Evolutionary conservation across 1,284 basidiomycete genomes (phyloP), one percentile per base, ranked within the genome.

Genomic region (Ganoderma sinense): DNA sequence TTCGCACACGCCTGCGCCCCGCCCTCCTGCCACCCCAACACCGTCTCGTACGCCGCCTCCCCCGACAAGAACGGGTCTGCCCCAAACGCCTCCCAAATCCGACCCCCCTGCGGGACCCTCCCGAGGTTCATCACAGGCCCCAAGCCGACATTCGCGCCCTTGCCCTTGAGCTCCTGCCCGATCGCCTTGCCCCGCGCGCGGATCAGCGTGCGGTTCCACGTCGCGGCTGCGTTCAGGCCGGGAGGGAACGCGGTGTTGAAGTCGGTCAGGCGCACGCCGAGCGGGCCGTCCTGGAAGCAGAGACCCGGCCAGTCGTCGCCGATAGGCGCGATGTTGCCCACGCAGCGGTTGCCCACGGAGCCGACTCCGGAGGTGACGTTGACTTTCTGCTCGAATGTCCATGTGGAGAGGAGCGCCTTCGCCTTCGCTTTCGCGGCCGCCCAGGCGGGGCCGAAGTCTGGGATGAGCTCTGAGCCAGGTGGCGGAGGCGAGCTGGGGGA

Each of bases 21-120:
- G 1, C 84, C 85, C 48, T 84, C n/a, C n/a, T n/a, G n/a, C n/a
- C n/a, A n/a, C n/a, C n/a, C n/a, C n/a, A n/a, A n/a, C n/a, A n/a
- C n/a, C 79, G 92, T 94, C 79, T 92, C 89, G 71, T 90, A 93
- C 0, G 92, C 89, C 0, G 88, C 87, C 78, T 92, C 92, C 20
- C 93, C 91, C 62, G 87, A 79, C 56, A 96, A 82, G 82, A 90
- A 96, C 0, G 94, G 93, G 77, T 94, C 91, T 18, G 86, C 90
- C 62, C 93, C 91, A 71, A 94, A 95, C 10, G 93, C 93, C 83
- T 97, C 94, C 93, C 93, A 97, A 80, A 94, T 95, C 11, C 94
- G 83, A 0, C 95, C 95, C 4, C 86, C 90, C 73, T 86, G 83
- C 0, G 89, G 86, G 41, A 88, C 79, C 65, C 92, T 88, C 31